Percentiles rank a stretch among this genome's conserved stretches.
Evolutionary conservation across 1,139 yeast species (phyloP).

Genomic region (Chernovozyma aurita): DNA sequence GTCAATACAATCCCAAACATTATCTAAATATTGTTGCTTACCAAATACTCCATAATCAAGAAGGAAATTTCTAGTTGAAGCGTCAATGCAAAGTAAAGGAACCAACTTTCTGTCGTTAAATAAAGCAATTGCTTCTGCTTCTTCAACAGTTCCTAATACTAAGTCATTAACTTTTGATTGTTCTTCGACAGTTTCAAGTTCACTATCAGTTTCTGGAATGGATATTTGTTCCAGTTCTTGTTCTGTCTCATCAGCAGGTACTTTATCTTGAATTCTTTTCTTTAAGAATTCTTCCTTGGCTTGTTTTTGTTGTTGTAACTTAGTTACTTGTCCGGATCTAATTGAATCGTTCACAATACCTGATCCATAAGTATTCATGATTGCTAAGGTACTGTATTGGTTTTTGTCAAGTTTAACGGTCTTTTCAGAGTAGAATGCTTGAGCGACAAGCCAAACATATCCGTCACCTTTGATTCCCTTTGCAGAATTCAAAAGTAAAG

Average conservation of each 20-base stretch:
- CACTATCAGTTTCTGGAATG: slow-evolving; percentile 13
- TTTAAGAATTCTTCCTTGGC: slow-evolving; percentile 27
- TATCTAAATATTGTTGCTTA: slow-evolving; percentile 59
- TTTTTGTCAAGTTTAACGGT: slow-evolving; percentile 17
- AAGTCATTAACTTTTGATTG: slow-evolving; percentile 10
- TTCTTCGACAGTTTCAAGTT: slow-evolving; percentile 11
- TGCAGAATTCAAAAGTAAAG: slow-evolving; percentile 58
- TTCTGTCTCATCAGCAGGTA: slow-evolving; percentile 14
- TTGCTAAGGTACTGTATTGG: slow-evolving; percentile 45
- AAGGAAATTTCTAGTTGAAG: slow-evolving; percentile 63
- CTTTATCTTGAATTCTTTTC: slow-evolving; percentile 11
- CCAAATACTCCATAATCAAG: slow-evolving; percentile 77
- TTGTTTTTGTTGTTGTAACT: slow-evolving; percentile 31
- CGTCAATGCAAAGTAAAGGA: slow-evolving; percentile 68
- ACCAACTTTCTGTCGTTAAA: slow-evolving; percentile 42
- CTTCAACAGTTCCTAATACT: slow-evolving; percentile 37
- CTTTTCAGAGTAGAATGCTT: slow-evolving; percentile 29
- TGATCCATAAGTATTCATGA: slow-evolving; percentile 74
- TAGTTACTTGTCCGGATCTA: slow-evolving; percentile 47
- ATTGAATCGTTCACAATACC: slow-evolving; percentile 60
- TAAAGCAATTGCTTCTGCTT: slow-evolving; percentile 37
- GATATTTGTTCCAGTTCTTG: too few relatives aligned
- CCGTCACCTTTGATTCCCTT: slow-evolving; percentile 71
- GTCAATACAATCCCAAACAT: slow-evolving; percentile 67
- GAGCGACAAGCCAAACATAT: slow-evolving; percentile 68